A percentile compares a stretch with the other conserved stretches of the same genome.
Conservation (phyloP, 2,329 filamentous ascomycete species). For the Neopestalotiopsis clavispora region DNA sequence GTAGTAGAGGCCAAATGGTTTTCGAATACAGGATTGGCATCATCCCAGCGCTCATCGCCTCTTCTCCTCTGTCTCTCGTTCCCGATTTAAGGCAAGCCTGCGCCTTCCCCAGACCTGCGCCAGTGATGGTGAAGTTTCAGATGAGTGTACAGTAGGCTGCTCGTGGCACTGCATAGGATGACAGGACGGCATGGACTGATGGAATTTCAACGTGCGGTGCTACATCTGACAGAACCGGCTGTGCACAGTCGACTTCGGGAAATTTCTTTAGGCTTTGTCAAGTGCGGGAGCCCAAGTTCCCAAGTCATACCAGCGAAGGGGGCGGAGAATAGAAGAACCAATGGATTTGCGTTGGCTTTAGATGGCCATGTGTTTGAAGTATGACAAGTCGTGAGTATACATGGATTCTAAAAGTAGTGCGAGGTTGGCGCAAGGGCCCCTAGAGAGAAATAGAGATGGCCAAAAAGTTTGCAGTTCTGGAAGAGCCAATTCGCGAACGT, state of each 20-base stretch:
- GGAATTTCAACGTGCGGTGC: constrained; percentile 26
- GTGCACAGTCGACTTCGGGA: constrained; percentile 42
- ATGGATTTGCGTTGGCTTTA: constrained; percentile 24
- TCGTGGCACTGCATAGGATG: constrained; percentile 39
- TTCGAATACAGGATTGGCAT: constrained; percentile 27
- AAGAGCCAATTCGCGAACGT: too few relatives aligned
- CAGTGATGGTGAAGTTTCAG: constrained; percentile 35
- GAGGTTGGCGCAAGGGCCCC: background rate
- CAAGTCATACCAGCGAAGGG: constrained; percentile 36
- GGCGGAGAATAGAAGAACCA: constrained; percentile 35
- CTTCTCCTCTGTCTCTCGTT: constrained; percentile 16
- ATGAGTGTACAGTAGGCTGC: constrained; percentile 33
- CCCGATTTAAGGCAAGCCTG: constrained; percentile 27
- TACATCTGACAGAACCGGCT: constrained; percentile 36
- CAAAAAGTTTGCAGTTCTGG: too few relatives aligned
- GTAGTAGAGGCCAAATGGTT: constrained; percentile 31
- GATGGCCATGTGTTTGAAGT: constrained; percentile 37
- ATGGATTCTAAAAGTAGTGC: background rate
- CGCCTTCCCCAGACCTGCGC: constrained; percentile 26
- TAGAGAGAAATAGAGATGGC: background rate
- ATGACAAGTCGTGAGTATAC: constrained; percentile 24
- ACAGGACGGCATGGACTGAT: constrained; percentile 31
- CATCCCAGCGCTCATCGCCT: constrained; percentile 27
- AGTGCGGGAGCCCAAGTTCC: constrained; percentile 32
- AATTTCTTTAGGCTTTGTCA: constrained; percentile 34